phyloP scores from a whole-genome alignment of 495 filamentous ascomycete species.

The Penicillium chermesinum region DNA sequence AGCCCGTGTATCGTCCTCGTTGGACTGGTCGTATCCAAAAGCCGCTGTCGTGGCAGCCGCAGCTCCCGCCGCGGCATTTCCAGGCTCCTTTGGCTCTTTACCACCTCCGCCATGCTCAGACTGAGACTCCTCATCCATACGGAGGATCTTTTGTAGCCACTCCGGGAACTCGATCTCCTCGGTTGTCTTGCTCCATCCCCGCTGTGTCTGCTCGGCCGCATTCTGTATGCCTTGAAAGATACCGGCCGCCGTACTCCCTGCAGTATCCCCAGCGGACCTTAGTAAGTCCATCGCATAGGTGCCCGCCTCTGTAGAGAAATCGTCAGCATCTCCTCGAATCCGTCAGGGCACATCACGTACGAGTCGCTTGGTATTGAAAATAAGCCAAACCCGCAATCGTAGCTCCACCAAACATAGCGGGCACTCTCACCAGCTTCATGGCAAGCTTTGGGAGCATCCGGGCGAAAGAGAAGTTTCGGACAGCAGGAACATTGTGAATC shows the following conservation, averaged over 20 bases:
- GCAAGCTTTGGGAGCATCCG: slow-evolving; percentile 83
- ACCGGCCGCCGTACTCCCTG: slow-evolving; percentile 57
- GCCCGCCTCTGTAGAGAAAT: slow-evolving; percentile 63
- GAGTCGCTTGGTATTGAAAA: slow-evolving; percentile 91
- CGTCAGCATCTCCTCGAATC: slow-evolving; percentile 14
- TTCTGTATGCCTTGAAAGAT: slow-evolving; percentile 65
- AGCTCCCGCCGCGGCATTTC: slow-evolving; percentile 42
- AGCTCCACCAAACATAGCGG: slow-evolving; percentile 85
- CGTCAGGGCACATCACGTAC: slow-evolving; percentile 47
- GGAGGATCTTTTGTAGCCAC: slow-evolving; percentile 77
- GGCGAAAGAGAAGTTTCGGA: slow-evolving; percentile 80
- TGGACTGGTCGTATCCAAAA: slow-evolving; percentile 68
- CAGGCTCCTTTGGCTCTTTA: slow-evolving; percentile 58
- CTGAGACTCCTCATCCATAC: slow-evolving; percentile 47
- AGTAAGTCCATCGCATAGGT: slow-evolving; percentile 84
- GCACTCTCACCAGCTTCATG: slow-evolving; percentile 78
- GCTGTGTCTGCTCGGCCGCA: slow-evolving; percentile 70
- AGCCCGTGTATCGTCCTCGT: slow-evolving; percentile 63
- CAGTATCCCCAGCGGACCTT: slow-evolving; percentile 61
- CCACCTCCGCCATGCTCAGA: slow-evolving; percentile 41
- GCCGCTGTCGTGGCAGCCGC: slow-evolving; percentile 64
- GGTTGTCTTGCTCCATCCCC: slow-evolving; percentile 79
- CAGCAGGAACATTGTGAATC: slow-evolving; percentile 73
- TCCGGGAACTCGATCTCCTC: slow-evolving; percentile 71
- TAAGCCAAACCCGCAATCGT: slow-evolving; percentile 84